These are phyloP conservation scores for Clonostachys sp. DNA, from an alignment of 2,329 filamentous ascomycete genomes.

Conservation along the genomic window DNA sequence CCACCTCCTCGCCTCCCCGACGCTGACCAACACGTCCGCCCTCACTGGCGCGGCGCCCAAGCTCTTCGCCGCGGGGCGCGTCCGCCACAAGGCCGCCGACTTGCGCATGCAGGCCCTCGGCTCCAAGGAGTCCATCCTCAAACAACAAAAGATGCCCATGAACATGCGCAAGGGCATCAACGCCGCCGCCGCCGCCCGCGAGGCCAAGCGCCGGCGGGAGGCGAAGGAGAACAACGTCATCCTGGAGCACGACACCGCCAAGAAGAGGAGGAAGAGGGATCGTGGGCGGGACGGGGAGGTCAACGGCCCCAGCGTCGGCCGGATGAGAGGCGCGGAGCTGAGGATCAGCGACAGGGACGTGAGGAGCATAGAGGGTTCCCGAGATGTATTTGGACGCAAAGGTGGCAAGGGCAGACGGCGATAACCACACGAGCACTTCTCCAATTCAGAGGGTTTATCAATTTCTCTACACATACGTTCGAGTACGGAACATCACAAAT, in stretches of 20 bases:
- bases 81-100: constrained; percentile 77
- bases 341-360: constrained; percentile 76
- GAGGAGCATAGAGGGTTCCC: constrained; percentile 58
- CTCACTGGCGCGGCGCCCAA: constrained; percentile 16
- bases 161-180: constrained; percentile 79
- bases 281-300: constrained; percentile 52
- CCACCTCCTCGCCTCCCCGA: constrained; percentile 62
- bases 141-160: constrained; percentile 87
- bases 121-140: constrained; percentile 68
- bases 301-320: constrained; percentile 75
- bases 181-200: constrained; percentile 58
- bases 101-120: constrained; percentile 78
- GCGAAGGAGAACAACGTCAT: constrained; percentile 89
- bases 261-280: constrained; percentile 31
- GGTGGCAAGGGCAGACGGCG: constrained; percentile 13
- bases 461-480: too few species aligned
- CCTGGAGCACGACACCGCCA: constrained; percentile 56
- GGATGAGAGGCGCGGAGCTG: constrained; percentile 73
- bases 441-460: too few species aligned
- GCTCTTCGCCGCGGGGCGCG: constrained; percentile 57
- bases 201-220: constrained; percentile 69
- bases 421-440: background rate
- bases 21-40: constrained; percentile 23
- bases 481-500: background rate
- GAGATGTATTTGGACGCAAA: constrained; percentile 32